Conservation (phyloP, 2,329 filamentous ascomycete species). For the Penicillium nordicum region DNA sequence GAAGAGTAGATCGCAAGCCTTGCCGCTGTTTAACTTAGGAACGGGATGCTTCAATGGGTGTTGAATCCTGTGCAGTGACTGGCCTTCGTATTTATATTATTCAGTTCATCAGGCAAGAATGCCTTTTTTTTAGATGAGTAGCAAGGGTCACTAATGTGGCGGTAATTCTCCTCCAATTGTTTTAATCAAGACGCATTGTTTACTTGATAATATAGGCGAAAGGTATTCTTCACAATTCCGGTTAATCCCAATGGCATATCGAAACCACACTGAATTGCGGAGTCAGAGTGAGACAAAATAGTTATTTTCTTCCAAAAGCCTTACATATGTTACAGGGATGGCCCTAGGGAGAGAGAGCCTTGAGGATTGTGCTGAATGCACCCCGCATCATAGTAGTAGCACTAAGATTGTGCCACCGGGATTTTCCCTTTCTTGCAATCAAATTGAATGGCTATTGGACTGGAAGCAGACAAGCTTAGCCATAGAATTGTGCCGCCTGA, state of each 20-base stretch:
- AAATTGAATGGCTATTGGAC: not conserved
- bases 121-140: not conserved
- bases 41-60: not conserved
- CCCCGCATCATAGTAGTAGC: not conserved
- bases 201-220: not conserved
- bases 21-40: no score
- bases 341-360: not conserved
- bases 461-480: not conserved
- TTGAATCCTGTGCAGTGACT: not conserved
- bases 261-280: no score
- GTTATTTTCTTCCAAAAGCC: not conserved
- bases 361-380: not conserved
- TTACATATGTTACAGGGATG: no score
- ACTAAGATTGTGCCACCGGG: slow-evolving; percentile 14
- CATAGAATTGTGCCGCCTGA: not conserved
- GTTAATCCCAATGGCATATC: not conserved
- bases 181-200: not conserved
- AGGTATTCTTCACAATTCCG: not conserved
- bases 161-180: slow-evolving; percentile 11
- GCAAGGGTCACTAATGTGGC: not conserved
- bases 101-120: not conserved
- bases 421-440: slow-evolving; percentile 12
- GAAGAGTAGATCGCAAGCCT: not conserved
- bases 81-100: not conserved
- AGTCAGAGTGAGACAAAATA: not conserved